Evolutionary conservation across 345 rosid species (phyloP).

Genomic region (Eucalyptus erythrocorys): DNA sequence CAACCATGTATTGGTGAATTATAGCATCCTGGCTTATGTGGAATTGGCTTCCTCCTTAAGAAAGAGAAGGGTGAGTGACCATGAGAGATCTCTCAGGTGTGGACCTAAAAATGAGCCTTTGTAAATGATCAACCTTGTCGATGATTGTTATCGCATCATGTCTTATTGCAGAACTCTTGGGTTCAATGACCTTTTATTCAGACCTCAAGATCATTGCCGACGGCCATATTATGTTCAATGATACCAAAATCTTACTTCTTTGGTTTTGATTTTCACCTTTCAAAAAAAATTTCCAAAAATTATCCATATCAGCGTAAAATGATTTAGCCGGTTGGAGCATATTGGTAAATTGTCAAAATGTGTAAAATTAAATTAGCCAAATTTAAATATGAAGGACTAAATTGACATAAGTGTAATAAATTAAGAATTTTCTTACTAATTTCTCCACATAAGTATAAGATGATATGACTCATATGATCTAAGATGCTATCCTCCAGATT

Average conservation of each 20-base stretch:
- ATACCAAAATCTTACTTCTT: neutral
- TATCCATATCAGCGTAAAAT: neutral
- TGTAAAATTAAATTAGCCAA: neutral
- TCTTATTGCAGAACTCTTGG: neutral
- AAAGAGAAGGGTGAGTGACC: neutral
- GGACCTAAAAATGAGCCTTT: neutral
- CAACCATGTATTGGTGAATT: neutral
- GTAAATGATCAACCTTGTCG: neutral
- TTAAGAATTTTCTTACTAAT: neutral
- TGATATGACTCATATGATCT: neutral
- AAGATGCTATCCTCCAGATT: neutral
- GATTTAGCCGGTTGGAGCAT: neutral
- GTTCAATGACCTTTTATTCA: neutral
- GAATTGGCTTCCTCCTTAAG: neutral
- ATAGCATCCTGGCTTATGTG: neutral
- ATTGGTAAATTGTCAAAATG: neutral
- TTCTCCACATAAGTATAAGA: rapidly evolving
- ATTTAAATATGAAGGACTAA: neutral
- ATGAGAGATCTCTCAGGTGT: neutral
- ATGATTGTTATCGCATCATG: neutral
- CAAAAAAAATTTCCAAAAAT: neutral
- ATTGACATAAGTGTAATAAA: neutral
- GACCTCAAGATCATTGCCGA: neutral
- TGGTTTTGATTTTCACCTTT: neutral
- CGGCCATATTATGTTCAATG: neutral